phyloP scores from a whole-genome alignment of 768 basidiomycete genomes.

The Pleurotus citrinopileatus region DNA sequence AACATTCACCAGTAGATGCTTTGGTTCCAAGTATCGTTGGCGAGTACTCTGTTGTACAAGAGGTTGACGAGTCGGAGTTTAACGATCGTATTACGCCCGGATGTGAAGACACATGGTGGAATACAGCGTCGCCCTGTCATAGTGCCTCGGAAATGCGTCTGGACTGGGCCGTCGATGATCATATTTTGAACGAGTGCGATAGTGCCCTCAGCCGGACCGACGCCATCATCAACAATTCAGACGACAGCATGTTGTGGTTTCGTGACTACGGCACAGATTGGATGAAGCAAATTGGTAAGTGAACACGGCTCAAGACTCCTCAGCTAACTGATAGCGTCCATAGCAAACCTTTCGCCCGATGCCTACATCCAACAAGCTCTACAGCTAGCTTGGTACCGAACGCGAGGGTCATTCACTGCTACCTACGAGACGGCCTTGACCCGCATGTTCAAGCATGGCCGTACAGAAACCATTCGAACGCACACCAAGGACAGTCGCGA shows the following conservation, averaged over 20 bases:
- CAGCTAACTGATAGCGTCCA: background rate
- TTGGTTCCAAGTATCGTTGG: slow-evolving; percentile 84
- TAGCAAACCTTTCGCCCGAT: slow-evolving; percentile 60
- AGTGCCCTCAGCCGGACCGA: slow-evolving; percentile 57
- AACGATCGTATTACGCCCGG: slow-evolving; percentile 9
- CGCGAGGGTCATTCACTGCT: slow-evolving; percentile 74
- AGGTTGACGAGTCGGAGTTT: slow-evolving; percentile 52
- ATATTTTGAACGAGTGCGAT: slow-evolving; percentile 51
- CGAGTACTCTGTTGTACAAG: slow-evolving; percentile 76
- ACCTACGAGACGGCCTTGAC: slow-evolving; percentile 94
- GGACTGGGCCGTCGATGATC: slow-evolving; percentile 72
- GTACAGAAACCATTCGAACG: slow-evolving; percentile 87
- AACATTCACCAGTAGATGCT: slow-evolving; percentile 90
- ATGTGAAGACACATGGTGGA: background rate
- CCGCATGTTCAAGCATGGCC: slow-evolving; percentile 79
- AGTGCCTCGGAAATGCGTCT: slow-evolving; percentile 44
- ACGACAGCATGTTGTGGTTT: slow-evolving; percentile 82
- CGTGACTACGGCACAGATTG: slow-evolving; percentile 81
- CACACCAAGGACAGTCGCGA: slow-evolving; percentile 68
- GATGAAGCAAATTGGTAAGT: slow-evolving; percentile 74
- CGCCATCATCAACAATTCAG: slow-evolving; percentile 70
- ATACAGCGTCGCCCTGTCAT: background rate
- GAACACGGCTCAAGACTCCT: background rate
- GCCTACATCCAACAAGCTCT: slow-evolving; percentile 89
- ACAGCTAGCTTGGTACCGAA: slow-evolving; percentile 88